Evolutionary conservation across 306 rosid genomes (phyloP), one percentile per base, ranked within the genome.

Genomic region (Castanea crenata): DNA sequence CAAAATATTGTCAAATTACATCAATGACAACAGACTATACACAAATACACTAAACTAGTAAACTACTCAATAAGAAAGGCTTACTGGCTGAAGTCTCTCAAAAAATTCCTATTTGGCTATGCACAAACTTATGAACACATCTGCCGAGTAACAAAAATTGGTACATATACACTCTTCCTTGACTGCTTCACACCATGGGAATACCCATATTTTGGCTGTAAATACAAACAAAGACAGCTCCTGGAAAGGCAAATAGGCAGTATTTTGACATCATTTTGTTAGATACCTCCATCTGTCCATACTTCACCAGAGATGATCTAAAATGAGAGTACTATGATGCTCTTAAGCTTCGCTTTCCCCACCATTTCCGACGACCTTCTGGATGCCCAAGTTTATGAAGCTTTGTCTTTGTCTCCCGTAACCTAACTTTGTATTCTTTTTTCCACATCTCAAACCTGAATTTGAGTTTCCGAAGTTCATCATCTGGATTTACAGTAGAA

Each of bases 401-500:
- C 87, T 80, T 93, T 25, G 79, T 70, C 83, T 91, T 96, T 21
- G 92, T 75, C 49, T 86, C 96, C 20, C 87, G 76, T 69, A 96
- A 85, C 78, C 93, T 89, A 19, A 72, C 76, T 86, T 90, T 93
- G 87, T 90, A 96, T 54, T 96, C 99, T 82, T 90, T 96, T 86
- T 91, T 96, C 99, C 99, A 96, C 35, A 69, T 83, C 80, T 91
- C 92, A 31, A 96, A 96, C 63, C 77, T 85, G 49, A 75, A 82
- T 79, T 86, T 91, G 73, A 96, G 91, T 83, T 80, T 92, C 54
- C 88, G 78, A 64, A 90, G 80, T 55, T 96, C 98, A 9, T 88
- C 97, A 29, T 82, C 81, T 4, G 93, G 69, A 78, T 86, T 88
- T 18, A 56, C 3, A 63, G 52, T 71, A 4, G 77, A 69, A 44